phyloP scores from a whole-genome alignment of 176 grass and related monocot species.

The Typha latifolia region DNA sequence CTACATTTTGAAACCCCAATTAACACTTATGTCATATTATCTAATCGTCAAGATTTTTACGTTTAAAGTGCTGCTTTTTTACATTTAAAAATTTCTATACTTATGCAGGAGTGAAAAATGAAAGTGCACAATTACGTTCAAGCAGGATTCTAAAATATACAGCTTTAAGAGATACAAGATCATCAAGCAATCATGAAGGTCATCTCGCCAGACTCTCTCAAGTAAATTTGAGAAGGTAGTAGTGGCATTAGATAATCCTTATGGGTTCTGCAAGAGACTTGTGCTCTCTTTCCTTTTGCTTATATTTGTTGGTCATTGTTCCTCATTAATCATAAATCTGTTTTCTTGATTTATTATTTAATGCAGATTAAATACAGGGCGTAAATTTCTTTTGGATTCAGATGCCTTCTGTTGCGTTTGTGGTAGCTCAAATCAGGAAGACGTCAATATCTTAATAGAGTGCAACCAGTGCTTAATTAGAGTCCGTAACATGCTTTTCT shows the following conservation, averaged over 20 bases:
- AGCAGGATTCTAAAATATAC: constrained; percentile 18
- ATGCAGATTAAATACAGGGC: constrained; percentile 32
- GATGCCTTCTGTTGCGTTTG: constrained; percentile 84
- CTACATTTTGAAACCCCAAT: not conserved
- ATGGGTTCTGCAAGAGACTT: constrained; percentile 9
- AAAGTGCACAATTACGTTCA: constrained; percentile 19
- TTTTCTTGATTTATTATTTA: constrained; percentile 21
- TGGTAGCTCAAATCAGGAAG: constrained; percentile 57
- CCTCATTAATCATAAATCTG: not conserved
- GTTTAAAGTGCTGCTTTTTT: not conserved
- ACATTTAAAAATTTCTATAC: constrained; percentile 14
- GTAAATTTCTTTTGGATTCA: constrained; percentile 22
- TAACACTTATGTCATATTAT: not conserved
- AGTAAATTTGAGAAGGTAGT: constrained; percentile 40
- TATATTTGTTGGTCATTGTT: not conserved
- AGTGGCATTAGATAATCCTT: constrained; percentile 13
- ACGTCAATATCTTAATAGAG: constrained; percentile 63
- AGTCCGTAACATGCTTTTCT: constrained; percentile 30
- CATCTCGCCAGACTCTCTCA: constrained; percentile 21
- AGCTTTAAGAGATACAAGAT: constrained; percentile 19
- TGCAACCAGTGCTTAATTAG: constrained; percentile 75
- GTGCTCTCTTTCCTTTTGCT: constrained; percentile 2
- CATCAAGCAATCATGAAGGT: constrained; percentile 18
- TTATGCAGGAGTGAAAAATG: constrained; percentile 31
- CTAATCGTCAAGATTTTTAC: not conserved